Evolutionary conservation across 331 rosid species (phyloP).

Genomic region (Acacia concinna): DNA sequence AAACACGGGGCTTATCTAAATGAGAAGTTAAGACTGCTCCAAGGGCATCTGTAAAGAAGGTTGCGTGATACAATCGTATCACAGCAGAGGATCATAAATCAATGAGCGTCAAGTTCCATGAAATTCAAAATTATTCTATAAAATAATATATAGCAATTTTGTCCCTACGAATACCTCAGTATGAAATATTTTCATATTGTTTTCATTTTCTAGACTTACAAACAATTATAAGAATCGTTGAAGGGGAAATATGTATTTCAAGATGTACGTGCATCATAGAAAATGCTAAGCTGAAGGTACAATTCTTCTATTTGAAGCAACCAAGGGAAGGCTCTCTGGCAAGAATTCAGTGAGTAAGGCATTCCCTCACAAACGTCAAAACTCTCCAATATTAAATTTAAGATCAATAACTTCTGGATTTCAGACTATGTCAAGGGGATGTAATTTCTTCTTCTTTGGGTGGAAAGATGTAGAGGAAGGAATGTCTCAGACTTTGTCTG

Average conservation of each 20-base stretch:
- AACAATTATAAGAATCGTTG: not conserved
- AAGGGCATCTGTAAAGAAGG: slow-evolving; percentile 55
- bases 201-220: slow-evolving; percentile 5
- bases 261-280: not conserved
- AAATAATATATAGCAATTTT: not conserved
- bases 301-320: not conserved
- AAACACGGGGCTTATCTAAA: slow-evolving; percentile 60
- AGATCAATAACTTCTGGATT: not conserved
- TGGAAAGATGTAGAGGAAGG: not conserved
- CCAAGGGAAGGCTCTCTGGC: not conserved
- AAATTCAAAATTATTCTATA: not conserved
- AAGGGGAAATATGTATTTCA: not conserved
- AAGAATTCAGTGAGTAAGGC: not conserved
- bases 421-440: not conserved
- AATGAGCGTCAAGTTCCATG: slow-evolving; percentile 22
- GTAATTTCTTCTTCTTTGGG: not conserved
- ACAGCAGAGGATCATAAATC: not conserved
- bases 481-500: not conserved
- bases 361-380: not conserved
- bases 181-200: not conserved
- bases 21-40: slow-evolving; percentile 63
- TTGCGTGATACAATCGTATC: slow-evolving; percentile 23
- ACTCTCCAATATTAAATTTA: not conserved
- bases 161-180: not conserved
- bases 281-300: not conserved